Conservation (phyloP, 768 basidiomycete species). For the Tulasnella sp. region DNA sequence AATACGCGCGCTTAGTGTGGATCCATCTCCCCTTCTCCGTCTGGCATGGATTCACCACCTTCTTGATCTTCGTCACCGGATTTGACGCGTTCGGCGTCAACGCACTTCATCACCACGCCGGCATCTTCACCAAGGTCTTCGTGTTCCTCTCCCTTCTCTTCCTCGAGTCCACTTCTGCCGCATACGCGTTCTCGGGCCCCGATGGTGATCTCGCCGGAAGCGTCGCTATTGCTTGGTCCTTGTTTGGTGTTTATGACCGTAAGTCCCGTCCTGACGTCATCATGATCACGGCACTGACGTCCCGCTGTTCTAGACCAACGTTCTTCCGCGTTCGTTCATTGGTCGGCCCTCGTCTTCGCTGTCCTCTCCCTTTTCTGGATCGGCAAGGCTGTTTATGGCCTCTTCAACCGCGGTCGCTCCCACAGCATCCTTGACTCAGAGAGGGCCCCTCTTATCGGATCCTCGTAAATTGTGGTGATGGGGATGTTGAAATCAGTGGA, state of each 20-base stretch:
- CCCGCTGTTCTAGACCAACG: slow-evolving; percentile 40
- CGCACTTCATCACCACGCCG: slow-evolving; percentile 49
- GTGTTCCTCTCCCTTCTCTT: slow-evolving; percentile 85
- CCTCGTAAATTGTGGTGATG: background rate
- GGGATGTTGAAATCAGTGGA: too few species aligned
- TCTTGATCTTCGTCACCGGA: slow-evolving; percentile 67
- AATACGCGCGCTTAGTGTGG: slow-evolving; percentile 52
- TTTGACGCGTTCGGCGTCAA: slow-evolving; percentile 87
- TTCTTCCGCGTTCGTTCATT: slow-evolving; percentile 71
- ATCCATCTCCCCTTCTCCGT: slow-evolving; percentile 94
- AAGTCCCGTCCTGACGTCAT: background rate
- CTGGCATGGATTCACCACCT: slow-evolving; percentile 87
- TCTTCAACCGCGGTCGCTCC: slow-evolving; percentile 33
- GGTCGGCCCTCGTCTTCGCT: slow-evolving; percentile 76
- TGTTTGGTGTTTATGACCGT: slow-evolving; percentile 80
- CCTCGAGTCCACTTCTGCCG: slow-evolving; percentile 84
- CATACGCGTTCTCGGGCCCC: slow-evolving; percentile 82
- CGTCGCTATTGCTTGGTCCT: slow-evolving; percentile 83
- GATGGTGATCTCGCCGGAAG: slow-evolving; percentile 92
- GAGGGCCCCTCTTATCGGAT: slow-evolving; percentile 61
- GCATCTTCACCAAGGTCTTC: slow-evolving; percentile 88
- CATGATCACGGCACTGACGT: slow-evolving; percentile 20
- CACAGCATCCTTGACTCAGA: slow-evolving; percentile 69
- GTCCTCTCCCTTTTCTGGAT: slow-evolving; percentile 80
- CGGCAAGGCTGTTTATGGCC: slow-evolving; percentile 57